A percentile compares a stretch with the other conserved stretches of the same genome.
Evolutionary conservation across 768 basidiomycete genomes (phyloP).

Genomic region (Glaciozyma antarctica): DNA sequence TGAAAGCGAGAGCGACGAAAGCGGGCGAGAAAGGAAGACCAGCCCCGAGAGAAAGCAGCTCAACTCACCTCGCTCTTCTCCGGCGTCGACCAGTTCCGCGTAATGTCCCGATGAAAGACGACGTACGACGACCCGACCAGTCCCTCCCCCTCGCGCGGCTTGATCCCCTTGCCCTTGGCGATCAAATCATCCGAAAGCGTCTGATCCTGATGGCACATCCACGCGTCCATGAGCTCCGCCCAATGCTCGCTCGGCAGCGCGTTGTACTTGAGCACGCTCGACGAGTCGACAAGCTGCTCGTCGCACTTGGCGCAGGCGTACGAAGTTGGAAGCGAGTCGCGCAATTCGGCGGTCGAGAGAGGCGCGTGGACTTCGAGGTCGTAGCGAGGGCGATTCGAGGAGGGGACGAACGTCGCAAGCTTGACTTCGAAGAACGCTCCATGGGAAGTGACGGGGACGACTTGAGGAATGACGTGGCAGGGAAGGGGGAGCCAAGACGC

Average conservation of each 20-base stretch:
- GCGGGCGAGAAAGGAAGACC: slow-evolving; percentile 15
- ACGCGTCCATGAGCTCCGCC: slow-evolving; percentile 92
- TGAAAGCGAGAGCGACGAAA: not conserved
- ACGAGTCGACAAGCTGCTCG: slow-evolving; percentile 52
- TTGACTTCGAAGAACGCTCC: slow-evolving; percentile 64
- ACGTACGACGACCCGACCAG: slow-evolving; percentile 86
- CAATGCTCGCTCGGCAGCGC: slow-evolving; percentile 94
- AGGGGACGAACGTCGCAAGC: slow-evolving; percentile 38
- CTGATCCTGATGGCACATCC: slow-evolving; percentile 96
- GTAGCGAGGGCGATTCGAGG: slow-evolving; percentile 29
- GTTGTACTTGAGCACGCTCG: slow-evolving; percentile 51
- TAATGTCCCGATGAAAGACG: slow-evolving; percentile 57
- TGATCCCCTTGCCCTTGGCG: slow-evolving; percentile 58
- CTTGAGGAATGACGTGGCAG: slow-evolving; percentile 49
- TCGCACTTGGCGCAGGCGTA: slow-evolving; percentile 75
- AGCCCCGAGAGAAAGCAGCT: not conserved
- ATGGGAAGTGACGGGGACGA: slow-evolving; percentile 49
- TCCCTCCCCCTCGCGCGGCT: slow-evolving; percentile 62
- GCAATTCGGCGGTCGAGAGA: slow-evolving; percentile 62
- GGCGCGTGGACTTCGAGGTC: slow-evolving; percentile 36
- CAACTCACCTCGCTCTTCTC: slow-evolving; percentile 51
- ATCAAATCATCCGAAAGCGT: slow-evolving; percentile 61
- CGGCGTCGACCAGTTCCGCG: slow-evolving; percentile 44
- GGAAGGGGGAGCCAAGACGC: slow-evolving; percentile 47
- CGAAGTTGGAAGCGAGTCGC: slow-evolving; percentile 49